A percentile compares a stretch with the other conserved stretches of the same genome.
Evolutionary conservation across 2,329 filamentous ascomycete genomes (phyloP).

Genomic region (Aureobasidium pullulans): DNA sequence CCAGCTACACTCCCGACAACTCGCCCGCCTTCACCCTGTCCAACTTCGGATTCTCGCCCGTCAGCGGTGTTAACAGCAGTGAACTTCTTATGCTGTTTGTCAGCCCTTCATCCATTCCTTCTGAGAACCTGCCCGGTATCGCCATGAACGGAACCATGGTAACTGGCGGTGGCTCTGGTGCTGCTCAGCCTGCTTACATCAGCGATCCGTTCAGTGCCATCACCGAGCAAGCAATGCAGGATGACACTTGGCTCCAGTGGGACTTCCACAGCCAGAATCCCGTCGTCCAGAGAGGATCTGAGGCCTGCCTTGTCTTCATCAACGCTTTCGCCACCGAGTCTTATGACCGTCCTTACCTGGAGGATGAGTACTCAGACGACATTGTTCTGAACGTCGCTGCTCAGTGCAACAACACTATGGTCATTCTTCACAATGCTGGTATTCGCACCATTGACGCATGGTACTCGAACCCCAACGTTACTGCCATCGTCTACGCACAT

Average conservation of each 20-base stretch:
- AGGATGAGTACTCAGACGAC: constrained; percentile 42
- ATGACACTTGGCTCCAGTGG: constrained; percentile 53
- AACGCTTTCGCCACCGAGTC: constrained; percentile 44
- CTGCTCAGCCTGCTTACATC: constrained; percentile 28
- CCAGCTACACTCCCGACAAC: constrained; percentile 4
- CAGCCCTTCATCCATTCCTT: constrained; percentile 31
- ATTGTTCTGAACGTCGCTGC: constrained; percentile 52
- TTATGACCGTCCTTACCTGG: constrained; percentile 30
- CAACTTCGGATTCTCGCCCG: not conserved
- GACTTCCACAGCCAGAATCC: constrained; percentile 48
- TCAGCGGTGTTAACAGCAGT: not conserved
- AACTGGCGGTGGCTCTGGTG: constrained; percentile 30
- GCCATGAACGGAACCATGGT: constrained; percentile 26
- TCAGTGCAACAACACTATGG: constrained; percentile 55
- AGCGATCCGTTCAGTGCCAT: constrained; percentile 31
- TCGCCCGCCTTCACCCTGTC: not conserved
- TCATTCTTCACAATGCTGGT: constrained; percentile 59
- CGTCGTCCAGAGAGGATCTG: constrained; percentile 36
- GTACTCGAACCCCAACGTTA: constrained; percentile 57
- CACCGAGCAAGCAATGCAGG: constrained; percentile 32
- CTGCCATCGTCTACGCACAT: constrained; percentile 56
- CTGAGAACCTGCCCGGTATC: constrained; percentile 3
- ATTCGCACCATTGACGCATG: constrained; percentile 54
- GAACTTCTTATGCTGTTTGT: constrained; percentile 15
- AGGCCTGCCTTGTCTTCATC: constrained; percentile 49